Percentiles rank a stretch among this genome's conserved stretches.
These are phyloP conservation scores for Candida fluviatilis DNA, from an alignment of 805 yeast species.

Conservation along the genomic window DNA sequence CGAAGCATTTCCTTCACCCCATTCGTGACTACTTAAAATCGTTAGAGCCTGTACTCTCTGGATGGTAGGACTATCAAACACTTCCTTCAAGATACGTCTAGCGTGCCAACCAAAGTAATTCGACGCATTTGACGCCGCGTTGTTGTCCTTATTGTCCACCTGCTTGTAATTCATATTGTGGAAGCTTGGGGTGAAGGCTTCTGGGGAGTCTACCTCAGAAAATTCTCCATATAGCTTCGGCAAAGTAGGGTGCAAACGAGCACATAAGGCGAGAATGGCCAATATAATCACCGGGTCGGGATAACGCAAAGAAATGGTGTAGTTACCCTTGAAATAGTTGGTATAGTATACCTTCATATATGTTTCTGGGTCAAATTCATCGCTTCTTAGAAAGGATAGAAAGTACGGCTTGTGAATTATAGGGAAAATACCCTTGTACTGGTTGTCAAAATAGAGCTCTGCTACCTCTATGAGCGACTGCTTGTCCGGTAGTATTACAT, in stretches of 20 bases:
- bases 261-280: conserved; percentile 32
- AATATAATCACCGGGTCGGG: conserved; percentile 29
- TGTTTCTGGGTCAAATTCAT: conserved; percentile 16
- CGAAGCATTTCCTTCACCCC: conserved; percentile 38
- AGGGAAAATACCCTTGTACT: conserved; percentile 23
- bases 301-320: conserved; percentile 9
- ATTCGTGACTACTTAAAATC: conserved; percentile 35
- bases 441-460: conserved; percentile 22
- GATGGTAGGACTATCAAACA: conserved; percentile 35
- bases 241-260: conserved; percentile 29
- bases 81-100: conserved; percentile 22
- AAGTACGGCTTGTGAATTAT: conserved; percentile 21
- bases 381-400: conserved; percentile 14
- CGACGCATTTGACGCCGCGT: conserved; percentile 26
- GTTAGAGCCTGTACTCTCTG: conserved; percentile 35
- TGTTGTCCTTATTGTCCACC: conserved; percentile 3
- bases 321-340: conserved; percentile 11
- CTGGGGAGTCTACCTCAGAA: conserved; percentile 21
- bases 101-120: conserved; percentile 39
- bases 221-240: conserved; percentile 29
- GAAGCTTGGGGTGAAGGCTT: conserved; percentile 19
- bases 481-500: conserved; percentile 16
- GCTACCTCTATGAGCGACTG: conserved; percentile 14
- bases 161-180: neutral
- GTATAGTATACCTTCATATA: conserved; percentile 13